A percentile compares a stretch with the other conserved stretches of the same genome.
phyloP scores from a whole-genome alignment of 257 asterid species.

The Perilla frutescens region DNA sequence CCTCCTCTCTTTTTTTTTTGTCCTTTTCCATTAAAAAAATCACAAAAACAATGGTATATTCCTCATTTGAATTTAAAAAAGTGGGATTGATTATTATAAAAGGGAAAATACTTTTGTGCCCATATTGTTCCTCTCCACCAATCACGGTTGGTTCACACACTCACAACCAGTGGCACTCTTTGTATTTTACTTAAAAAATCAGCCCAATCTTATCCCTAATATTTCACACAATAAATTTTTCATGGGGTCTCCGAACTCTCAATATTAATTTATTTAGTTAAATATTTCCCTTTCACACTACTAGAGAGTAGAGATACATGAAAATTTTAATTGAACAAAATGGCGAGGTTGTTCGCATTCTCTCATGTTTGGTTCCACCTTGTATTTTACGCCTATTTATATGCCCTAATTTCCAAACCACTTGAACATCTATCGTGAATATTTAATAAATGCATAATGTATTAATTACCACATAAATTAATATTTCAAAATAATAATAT shows the following conservation, averaged over 20 bases:
- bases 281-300: neutral
- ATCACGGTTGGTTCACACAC: conserved; percentile 24
- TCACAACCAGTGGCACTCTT: conserved; percentile 27
- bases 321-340: no score
- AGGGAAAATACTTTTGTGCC: conserved; percentile 19
- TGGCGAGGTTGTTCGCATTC: no score
- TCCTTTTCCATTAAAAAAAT: conserved; percentile 3
- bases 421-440: no score
- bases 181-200: conserved; percentile 13
- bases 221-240: neutral
- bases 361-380: no score
- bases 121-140: conserved; percentile 31
- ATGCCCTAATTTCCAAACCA: no score
- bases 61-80: conserved; percentile 3
- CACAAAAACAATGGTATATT: conserved; percentile 17
- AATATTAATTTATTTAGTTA: neutral
- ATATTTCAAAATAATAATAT: no score
- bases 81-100: conserved; percentile 11
- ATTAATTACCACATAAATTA: no score
- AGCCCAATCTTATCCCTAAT: conserved; percentile 1
- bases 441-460: no score
- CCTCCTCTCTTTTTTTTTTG: neutral
- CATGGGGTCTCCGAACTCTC: neutral
- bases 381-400: no score
- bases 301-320: no score